Base-by-base conservation (phyloP, 176 grass and related monocot species). In the Saccharum officinarum region DNA sequence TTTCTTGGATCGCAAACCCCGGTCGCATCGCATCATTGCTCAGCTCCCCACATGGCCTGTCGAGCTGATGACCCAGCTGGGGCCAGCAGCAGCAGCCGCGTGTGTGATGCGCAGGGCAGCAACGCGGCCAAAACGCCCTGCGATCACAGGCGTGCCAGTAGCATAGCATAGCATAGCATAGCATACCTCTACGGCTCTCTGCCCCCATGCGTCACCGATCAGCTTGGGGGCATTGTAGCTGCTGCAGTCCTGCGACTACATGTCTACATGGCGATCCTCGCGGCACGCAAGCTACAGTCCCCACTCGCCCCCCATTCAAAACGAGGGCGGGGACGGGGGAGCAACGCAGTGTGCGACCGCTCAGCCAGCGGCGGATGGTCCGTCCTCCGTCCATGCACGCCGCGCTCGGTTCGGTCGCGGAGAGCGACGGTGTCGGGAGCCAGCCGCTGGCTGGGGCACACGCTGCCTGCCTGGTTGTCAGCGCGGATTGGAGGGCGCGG, bases 401-500 rank as follows among this genome's bases (percentile, higher is more conserved):
- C 30, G 20, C 18, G 13, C 4, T 22, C 70, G 38, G 69, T 16
- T 64, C 45, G 61, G 67, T 38, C 30, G 44, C 71, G 69, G 84
- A 90, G 84, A 63, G 69, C 75, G 89, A 90, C 80, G 74, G 59
- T 90, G 88, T 83, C 80, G 88, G 79, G 73, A 14, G 7, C 8
- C n/a, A 10, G 67, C 67, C 60, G 75, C 39, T 87, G 66, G 75
- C 39, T 87, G 66, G 88, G 89, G 84, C n/a, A 25, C 89, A 74
- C 11, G n/a, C 62, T 65, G 62, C 45, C 73, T 67, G 84, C 80
- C 73, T 60, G 44, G 77, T 28, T 80, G 40, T 23, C 22, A 34
- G 31, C 39, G 83, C 66, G 23, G 55, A 73, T 78, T 14, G 59
- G 80, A 37, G 7, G 20, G 20, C 20, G 54, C 20, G 7, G 20